Evolutionary conservation across 768 basidiomycete genomes (phyloP), one percentile per base, ranked within the genome.

Genomic region (Albatrellus ellisii): DNA sequence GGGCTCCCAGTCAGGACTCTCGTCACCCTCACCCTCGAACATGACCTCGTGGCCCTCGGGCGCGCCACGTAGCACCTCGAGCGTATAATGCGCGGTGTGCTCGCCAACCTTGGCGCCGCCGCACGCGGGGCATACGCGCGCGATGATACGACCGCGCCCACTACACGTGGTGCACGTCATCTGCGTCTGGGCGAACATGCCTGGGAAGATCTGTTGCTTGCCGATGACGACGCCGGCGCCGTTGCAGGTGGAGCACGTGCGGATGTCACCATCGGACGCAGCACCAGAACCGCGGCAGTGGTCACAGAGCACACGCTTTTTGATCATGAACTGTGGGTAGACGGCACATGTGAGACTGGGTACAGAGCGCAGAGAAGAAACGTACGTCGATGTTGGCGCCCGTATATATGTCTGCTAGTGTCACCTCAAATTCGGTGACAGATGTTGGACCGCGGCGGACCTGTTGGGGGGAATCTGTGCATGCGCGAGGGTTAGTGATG

Each of bases 251-350:
- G 73, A 58, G 57, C 95, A 99, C n/a, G 74, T 71, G 53, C 89
- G 85, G 36, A 95, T 85, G 55, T 95, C 87, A 6, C 72, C 60
- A 45, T 89, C 86, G 0, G 88, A 85, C 1, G 89, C 84, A 0
- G 95, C 95, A 18, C 95, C 95, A 0, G 88, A 78, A 18, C 95
- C 95, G 55, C 91, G 80, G 63, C 95, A 99, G 57, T 95, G 87
- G 59, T 97, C 91, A 55, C 95, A 99, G 14, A 99, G 78, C 26
- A 94, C 76, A 41, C 79, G 77, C 57, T 94, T 92, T 59, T 79
- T 83, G 57, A 97, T 71, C 66, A 85, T 82, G 61, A 99, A 94
- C 90, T 98, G 50, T n/a, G 6, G 45, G 2, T 39, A 26, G 10
- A 25, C 35, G 35, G n/a, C 20, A 20, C 28, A n/a, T 10, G 6